phyloP scores from a whole-genome alignment of 805 yeast genomes.

The Sugiyamaella qingdaonensis region DNA sequence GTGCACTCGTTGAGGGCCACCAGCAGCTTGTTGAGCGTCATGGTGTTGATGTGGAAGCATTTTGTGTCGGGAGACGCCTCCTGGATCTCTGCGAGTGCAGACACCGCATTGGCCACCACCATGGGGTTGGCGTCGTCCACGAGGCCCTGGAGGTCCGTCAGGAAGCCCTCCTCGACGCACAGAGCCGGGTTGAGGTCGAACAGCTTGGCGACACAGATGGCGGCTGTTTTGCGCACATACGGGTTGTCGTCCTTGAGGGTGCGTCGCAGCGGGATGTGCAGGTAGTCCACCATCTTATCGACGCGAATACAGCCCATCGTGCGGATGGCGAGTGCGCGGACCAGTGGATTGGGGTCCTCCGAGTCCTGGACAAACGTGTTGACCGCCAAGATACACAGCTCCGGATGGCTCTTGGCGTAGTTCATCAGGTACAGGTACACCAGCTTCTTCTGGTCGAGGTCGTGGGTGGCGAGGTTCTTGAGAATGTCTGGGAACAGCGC shows the following conservation, averaged over 20 bases:
- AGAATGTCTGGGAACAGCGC: conserved; percentile 91
- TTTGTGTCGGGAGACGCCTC: conserved; percentile 55
- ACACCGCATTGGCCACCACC: conserved; percentile 94
- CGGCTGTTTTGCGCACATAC: conserved; percentile 96
- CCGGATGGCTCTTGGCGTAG: conserved; percentile 95
- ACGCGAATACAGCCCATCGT: conserved; percentile 99
- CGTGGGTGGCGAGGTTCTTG: conserved; percentile 95
- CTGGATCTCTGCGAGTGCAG: conserved; percentile 78
- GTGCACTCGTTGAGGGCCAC: conserved; percentile 93
- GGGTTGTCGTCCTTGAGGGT: conserved; percentile 92
- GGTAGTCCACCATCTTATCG: conserved; percentile 89
- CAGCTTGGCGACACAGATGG: conserved; percentile 92
- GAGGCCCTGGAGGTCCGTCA: conserved; percentile 60
- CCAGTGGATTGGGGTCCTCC: conserved; percentile 94
- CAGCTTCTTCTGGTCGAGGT: conserved; percentile 91
- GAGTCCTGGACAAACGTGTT: conserved; percentile 94
- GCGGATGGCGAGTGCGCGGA: conserved; percentile 91
- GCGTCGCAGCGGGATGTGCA: conserved; percentile 82
- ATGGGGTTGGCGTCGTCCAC: conserved; percentile 89
- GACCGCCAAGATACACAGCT: conserved; percentile 90
- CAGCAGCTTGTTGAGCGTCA: conserved; percentile 52
- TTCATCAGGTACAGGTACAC: conserved; percentile 94
- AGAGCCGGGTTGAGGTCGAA: conserved; percentile 77
- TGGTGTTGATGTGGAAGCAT: conserved; percentile 40
- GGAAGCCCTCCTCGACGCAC: conserved; percentile 83